Percentiles rank a stretch among this genome's conserved stretches.
These are phyloP conservation scores for Dictyostelium firmibasis DNA, from an alignment of 78 protist species.

Conservation along the genomic window DNA sequence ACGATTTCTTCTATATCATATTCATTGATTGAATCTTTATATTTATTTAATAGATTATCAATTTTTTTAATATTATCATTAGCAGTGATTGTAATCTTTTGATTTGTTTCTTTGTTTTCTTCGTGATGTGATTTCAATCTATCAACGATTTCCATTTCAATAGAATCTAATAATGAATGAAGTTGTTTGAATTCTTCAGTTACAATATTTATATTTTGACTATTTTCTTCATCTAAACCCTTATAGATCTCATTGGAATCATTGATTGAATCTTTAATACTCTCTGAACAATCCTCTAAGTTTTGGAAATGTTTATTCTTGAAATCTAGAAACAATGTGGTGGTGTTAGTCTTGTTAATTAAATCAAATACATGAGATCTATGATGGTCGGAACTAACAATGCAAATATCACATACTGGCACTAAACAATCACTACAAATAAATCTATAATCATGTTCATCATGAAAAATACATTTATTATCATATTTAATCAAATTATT, in stretches of 20 bases:
- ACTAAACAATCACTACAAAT: background rate
- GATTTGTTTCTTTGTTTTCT: background rate
- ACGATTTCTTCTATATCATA: background rate
- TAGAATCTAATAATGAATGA: background rate
- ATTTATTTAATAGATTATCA: background rate
- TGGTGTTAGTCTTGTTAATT: background rate
- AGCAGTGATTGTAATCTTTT: background rate
- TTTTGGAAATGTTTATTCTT: background rate
- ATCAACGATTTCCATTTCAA: background rate
- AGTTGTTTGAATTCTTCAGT: background rate
- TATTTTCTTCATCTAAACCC: background rate
- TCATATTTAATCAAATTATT: background rate
- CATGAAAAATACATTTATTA: background rate
- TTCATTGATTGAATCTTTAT: background rate
- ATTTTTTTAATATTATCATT: background rate
- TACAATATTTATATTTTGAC: background rate
- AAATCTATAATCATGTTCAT: background rate
- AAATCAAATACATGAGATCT: background rate
- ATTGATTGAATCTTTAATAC: background rate
- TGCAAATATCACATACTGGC: background rate
- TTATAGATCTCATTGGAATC: background rate
- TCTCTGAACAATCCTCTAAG: background rate
- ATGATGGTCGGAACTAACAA: background rate
- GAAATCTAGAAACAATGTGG: background rate
- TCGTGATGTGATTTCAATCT: background rate